These are phyloP conservation scores for Aureobasidium mangrovei DNA, from an alignment of 2,329 filamentous ascomycete species.

Conservation along the genomic window DNA sequence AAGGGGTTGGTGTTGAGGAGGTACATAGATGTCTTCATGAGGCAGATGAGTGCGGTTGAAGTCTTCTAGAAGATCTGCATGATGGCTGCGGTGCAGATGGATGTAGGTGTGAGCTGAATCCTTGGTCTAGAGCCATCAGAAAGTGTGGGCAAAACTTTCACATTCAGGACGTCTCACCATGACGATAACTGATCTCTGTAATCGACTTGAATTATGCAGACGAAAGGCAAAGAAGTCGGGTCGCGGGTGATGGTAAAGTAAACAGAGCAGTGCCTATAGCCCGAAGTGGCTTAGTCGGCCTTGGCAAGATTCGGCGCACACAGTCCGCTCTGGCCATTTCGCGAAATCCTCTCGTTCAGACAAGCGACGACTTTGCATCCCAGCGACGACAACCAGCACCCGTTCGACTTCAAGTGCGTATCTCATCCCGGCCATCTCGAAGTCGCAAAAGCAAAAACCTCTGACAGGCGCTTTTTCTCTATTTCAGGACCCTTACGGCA, in stretches of 20 bases:
- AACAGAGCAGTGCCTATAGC: not conserved
- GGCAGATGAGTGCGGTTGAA: conserved; percentile 36
- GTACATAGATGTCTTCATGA: conserved; percentile 71
- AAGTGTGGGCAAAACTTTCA: not conserved
- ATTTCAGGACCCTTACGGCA: conserved; percentile 11
- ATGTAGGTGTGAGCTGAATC: conserved; percentile 68
- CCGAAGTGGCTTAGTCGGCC: not conserved
- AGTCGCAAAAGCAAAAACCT: not conserved
- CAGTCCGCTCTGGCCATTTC: not conserved
- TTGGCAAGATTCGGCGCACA: not conserved
- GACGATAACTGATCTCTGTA: not conserved
- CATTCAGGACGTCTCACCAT: not conserved
- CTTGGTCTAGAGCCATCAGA: not conserved
- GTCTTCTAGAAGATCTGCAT: conserved; percentile 68
- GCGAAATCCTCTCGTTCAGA: not conserved
- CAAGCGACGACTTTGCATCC: not conserved
- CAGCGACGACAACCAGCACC: conserved; percentile 14
- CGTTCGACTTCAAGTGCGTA: conserved; percentile 15
- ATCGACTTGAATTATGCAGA: not conserved
- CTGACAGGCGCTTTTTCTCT: conserved; percentile 11
- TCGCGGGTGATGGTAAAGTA: not conserved
- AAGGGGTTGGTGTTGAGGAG: conserved; percentile 67
- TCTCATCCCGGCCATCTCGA: not conserved
- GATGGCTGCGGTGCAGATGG: conserved; percentile 62
- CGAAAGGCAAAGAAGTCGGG: not conserved